Conservation (phyloP, 306 rosid genomes). For the Castanea sativa region DNA sequence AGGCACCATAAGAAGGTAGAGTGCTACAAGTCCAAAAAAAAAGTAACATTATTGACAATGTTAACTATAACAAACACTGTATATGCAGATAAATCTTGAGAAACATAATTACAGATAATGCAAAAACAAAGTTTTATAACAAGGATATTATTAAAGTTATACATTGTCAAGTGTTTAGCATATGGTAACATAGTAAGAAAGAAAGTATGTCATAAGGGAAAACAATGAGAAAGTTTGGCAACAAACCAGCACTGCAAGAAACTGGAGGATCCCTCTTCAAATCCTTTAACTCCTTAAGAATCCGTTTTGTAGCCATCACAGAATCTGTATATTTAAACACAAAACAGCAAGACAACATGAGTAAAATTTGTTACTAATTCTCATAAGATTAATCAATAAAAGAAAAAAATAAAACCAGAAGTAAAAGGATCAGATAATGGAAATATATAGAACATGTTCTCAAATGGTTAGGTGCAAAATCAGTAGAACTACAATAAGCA, state of each 20-base stretch:
- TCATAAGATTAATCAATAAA: too few species aligned
- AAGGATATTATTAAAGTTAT: too few species aligned
- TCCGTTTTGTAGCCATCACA: constrained; percentile 56
- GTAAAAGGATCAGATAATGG: too few species aligned
- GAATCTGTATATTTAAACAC: neutral
- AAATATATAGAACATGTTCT: too few species aligned
- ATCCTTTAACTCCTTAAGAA: constrained; percentile 62
- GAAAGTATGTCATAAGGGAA: neutral
- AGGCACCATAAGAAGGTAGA: neutral
- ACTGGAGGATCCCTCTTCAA: constrained; percentile 66
- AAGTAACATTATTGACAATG: neutral
- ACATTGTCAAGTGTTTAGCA: too few species aligned
- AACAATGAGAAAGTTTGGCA: neutral
- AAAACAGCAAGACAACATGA: neutral
- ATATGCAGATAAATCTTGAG: neutral
- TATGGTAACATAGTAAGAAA: neutral
- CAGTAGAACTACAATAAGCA: too few species aligned
- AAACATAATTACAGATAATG: neutral
- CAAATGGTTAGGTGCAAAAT: too few species aligned
- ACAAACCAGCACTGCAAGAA: constrained; percentile 67
- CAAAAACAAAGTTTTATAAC: too few species aligned
- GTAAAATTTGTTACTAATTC: too few species aligned
- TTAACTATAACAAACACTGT: neutral
- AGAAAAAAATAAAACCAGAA: too few species aligned
- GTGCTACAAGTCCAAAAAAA: neutral